Evolutionary conservation across 1,284 basidiomycete genomes (phyloP), one percentile per base, ranked within the genome.

Genomic region (Boletellus deceptivus): DNA sequence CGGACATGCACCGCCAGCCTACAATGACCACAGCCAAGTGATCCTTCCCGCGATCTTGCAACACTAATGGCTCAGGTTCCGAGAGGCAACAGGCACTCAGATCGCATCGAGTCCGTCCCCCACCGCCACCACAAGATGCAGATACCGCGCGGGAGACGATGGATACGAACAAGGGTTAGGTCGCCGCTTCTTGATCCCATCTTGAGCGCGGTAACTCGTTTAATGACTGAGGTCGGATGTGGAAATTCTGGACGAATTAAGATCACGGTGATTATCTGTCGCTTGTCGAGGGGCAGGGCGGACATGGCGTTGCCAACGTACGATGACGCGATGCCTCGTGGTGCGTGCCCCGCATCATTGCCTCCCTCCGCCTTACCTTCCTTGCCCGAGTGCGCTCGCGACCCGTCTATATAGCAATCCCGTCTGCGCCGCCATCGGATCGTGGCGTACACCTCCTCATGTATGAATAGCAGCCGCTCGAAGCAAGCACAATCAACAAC

Each of bases 191-290:
- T 11, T 11, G 8, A 31, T 31, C 25, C 25, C 7, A 25, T 2
- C 31, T 36, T 36, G 24, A 41, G 36, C 38, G 11, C 38, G 50
- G 46, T 22, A 43, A 48, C 24, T 29, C 40, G 46, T 43, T 40
- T 45, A 39, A 36, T 17, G 34, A 7, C 18, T 6, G 17, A 11
- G 9, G 25, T 43, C 17, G 6, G 52, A 55, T 50, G 33, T 37
- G 53, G 62, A 58, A 62, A 46, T 29, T 34, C 36, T 46, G 36
- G 52, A 33, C 53, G 14, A 46, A 49, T 48, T 61, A 54, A 50
- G 50, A 58, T 58, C 50, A 38, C 65, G 63, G 65, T 46, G 51
- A 64, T 65, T 55, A 63, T 60, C 45, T 45, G 20, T 29, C 17
- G 45, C 29, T 31, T 31, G 11, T 40, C n/a, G 27, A 31, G 33